Conservation (phyloP, 225 moss, liverwort and hornwort species). For the Ulota crispa region DNA sequence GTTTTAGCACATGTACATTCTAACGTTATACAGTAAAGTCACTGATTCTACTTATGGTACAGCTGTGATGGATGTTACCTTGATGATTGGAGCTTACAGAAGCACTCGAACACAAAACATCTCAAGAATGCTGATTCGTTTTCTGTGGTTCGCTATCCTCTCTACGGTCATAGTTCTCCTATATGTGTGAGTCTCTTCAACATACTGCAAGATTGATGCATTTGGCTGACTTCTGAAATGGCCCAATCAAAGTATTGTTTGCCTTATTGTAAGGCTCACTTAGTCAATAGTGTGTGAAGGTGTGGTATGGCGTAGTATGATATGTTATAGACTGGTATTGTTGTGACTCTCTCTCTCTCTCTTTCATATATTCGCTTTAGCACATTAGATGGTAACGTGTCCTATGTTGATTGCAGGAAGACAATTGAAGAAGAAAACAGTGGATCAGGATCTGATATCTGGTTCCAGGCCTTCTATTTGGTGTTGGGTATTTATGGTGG, state of each 20-base stretch:
- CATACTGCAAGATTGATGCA: constrained; percentile 12
- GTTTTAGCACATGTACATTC: neutral
- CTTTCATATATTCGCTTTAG: neutral
- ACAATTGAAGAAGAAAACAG: constrained; percentile 72
- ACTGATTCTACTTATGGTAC: constrained; percentile 39
- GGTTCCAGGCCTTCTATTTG: constrained; percentile 75
- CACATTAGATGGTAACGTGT: constrained; percentile 14
- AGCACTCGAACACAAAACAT: constrained; percentile 75
- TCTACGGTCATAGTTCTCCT: constrained; percentile 61
- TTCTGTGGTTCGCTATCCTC: constrained; percentile 68
- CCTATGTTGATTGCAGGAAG: constrained; percentile 56
- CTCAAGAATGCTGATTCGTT: constrained; percentile 82
- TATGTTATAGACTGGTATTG: neutral
- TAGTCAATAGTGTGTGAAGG: neutral
- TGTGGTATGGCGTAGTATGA: neutral
- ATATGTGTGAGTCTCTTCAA: constrained; percentile 65
- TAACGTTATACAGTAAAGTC: neutral
- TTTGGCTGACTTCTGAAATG: neutral
- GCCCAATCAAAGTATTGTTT: neutral
- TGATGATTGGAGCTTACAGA: constrained; percentile 91
- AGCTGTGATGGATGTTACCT: constrained; percentile 85
- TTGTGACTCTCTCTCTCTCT: neutral
- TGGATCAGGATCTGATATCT: constrained; percentile 49
- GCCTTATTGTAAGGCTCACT: neutral
- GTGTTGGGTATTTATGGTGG: constrained; percentile 77